phyloP scores from a whole-genome alignment of 1,284 basidiomycete genomes.

The Cystobasidium slooffiae region DNA sequence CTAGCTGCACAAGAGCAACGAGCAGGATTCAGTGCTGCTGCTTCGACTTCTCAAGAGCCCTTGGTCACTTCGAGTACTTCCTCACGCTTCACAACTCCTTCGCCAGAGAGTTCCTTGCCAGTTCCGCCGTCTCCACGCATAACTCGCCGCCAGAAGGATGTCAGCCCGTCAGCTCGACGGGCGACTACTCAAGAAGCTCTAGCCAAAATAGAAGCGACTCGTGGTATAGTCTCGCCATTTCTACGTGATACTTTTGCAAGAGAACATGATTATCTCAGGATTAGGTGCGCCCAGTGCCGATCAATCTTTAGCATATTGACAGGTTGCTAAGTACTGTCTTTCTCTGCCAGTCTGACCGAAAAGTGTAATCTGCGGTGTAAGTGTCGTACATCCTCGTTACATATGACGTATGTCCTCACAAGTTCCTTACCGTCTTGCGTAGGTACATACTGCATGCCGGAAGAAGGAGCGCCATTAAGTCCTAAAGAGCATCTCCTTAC shows the following conservation, averaged over 20 bases:
- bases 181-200: slow-evolving; percentile 9
- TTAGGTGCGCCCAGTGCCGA: slow-evolving; percentile 63
- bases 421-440: slow-evolving; percentile 8
- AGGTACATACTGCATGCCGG: slow-evolving; percentile 92
- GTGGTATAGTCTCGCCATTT: slow-evolving; percentile 44
- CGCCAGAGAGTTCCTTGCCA: not conserved
- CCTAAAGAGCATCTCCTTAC: slow-evolving; percentile 71
- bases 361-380: slow-evolving; percentile 82
- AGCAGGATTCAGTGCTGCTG: not conserved
- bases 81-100: not conserved
- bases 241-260: slow-evolving; percentile 67
- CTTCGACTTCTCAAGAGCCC: not conserved
- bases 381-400: slow-evolving; percentile 49
- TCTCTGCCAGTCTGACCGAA: slow-evolving; percentile 75
- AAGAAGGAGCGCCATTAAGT: slow-evolving; percentile 75
- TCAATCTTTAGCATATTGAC: not conserved
- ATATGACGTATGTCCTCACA: not conserved
- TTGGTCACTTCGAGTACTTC: not conserved
- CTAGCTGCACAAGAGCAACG: not conserved
- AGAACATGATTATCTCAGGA: slow-evolving; percentile 80
- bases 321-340: slow-evolving; percentile 59
- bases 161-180: not conserved
- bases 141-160: not conserved
- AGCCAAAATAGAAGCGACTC: slow-evolving; percentile 24
- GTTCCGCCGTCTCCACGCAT: not conserved